A percentile compares a stretch with the other conserved stretches of the same genome.
phyloP scores from a whole-genome alignment of 2,329 filamentous ascomycete genomes.

The Aspergillus ochraceus region DNA sequence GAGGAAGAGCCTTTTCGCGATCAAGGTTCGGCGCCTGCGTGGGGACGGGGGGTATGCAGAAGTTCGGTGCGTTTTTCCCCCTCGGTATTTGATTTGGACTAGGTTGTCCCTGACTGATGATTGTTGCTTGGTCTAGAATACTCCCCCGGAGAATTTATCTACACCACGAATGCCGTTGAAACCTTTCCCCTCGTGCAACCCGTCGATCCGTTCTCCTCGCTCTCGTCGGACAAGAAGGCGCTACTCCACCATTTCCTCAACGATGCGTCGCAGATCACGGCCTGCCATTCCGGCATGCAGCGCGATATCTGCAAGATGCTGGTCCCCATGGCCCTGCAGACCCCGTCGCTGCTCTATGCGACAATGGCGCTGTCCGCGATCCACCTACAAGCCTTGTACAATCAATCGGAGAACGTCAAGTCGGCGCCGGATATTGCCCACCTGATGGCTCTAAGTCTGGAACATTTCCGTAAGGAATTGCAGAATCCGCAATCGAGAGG shows the following conservation, averaged over 20 bases:
- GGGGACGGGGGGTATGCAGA: conserved; percentile 36
- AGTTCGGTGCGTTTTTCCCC: conserved; percentile 27
- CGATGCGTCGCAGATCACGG: conserved; percentile 44
- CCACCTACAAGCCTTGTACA: conserved; percentile 40
- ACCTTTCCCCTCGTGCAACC: conserved; percentile 27
- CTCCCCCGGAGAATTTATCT: conserved; percentile 42
- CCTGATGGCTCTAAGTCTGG: conserved; percentile 42
- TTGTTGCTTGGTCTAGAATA: conserved; percentile 29
- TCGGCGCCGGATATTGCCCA: conserved; percentile 38
- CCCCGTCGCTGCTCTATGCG: conserved; percentile 43
- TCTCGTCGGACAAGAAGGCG: conserved; percentile 36
- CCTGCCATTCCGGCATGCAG: conserved; percentile 43
- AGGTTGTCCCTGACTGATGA: neutral
- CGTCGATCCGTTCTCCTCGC: conserved; percentile 39
- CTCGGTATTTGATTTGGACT: neutral
- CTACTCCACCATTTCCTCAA: conserved; percentile 44
- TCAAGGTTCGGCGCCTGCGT: conserved; percentile 40
- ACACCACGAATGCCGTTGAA: conserved; percentile 31
- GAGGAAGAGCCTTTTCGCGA: conserved; percentile 43
- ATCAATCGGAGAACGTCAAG: conserved; percentile 38
- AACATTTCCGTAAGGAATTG: conserved; percentile 43
- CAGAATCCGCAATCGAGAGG: conserved; percentile 31
- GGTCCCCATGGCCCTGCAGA: conserved; percentile 46
- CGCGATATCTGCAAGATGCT: conserved; percentile 44
- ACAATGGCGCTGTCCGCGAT: conserved; percentile 46